phyloP scores from a whole-genome alignment of 306 rosid species.

The Inga laurina region DNA sequence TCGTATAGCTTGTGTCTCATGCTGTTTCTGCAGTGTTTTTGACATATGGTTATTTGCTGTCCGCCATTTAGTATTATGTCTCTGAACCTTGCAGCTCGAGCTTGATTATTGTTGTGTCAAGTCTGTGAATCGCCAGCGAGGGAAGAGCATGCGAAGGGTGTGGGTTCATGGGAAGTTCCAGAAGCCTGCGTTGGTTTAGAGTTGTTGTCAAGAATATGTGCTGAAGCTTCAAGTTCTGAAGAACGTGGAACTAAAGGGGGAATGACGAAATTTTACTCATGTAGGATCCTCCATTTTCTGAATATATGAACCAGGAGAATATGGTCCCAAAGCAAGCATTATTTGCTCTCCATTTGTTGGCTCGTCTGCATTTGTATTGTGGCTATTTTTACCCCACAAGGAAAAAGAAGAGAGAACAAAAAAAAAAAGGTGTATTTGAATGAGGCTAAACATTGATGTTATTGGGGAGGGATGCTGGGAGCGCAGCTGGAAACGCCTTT shows the following conservation, averaged over 20 bases:
- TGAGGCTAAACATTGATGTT: too few species aligned
- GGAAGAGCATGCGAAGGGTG: constrained; percentile 84
- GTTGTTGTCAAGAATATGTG: constrained; percentile 15
- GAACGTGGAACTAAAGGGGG: background rate
- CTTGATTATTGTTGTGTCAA: constrained; percentile 89
- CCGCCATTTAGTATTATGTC: constrained; percentile 14
- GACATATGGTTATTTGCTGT: constrained; percentile 2
- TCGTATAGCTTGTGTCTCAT: constrained; percentile 13
- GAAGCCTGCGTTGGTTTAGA: constrained; percentile 54
- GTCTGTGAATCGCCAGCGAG: constrained; percentile 74
- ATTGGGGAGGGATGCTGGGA: too few species aligned
- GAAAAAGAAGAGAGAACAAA: too few species aligned
- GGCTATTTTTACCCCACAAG: background rate
- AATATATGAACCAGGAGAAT: background rate
- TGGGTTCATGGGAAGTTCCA: constrained; percentile 98
- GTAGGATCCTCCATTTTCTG: background rate
- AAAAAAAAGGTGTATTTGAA: too few species aligned
- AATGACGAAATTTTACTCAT: background rate
- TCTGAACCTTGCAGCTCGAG: constrained; percentile 65
- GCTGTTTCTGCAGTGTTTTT: constrained; percentile 29
- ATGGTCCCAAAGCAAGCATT: background rate
- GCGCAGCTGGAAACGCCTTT: too few species aligned
- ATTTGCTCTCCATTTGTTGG: background rate
- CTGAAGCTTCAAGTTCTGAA: background rate
- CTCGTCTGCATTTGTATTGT: background rate